A percentile compares a stretch with the other conserved stretches of the same genome.
These are phyloP conservation scores for Phytophthora colocasiae DNA, from an alignment of 352 stramenopile species.

Conservation along the genomic window DNA sequence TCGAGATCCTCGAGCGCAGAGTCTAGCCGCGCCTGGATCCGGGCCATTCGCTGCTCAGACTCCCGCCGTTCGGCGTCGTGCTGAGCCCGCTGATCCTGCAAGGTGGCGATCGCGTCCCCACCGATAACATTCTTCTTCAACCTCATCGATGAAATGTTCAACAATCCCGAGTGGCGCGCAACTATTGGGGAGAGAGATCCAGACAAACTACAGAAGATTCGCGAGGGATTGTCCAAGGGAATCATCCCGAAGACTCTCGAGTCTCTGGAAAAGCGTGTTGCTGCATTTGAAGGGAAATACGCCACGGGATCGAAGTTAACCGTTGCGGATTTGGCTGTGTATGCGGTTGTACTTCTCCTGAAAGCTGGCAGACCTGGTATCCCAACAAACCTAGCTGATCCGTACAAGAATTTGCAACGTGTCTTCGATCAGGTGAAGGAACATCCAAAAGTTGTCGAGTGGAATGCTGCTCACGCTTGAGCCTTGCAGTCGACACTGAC, in stretches of 20 bases:
- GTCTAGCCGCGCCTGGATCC: too few species aligned
- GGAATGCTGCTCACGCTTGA: constrained; percentile 18
- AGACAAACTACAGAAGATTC: constrained; percentile 46
- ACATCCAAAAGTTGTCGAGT: constrained; percentile 50
- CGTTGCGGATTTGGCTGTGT: constrained; percentile 56
- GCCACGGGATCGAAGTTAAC: constrained; percentile 37
- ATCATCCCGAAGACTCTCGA: constrained; percentile 42
- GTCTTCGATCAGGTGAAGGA: constrained; percentile 37
- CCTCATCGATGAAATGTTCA: constrained; percentile 48
- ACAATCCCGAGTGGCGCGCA: constrained; percentile 16
- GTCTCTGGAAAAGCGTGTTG: constrained; percentile 46
- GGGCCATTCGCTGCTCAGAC: too few species aligned
- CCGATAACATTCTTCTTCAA: too few species aligned
- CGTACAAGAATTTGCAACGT: constrained; percentile 32
- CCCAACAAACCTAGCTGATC: constrained; percentile 34
- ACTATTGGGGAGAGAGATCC: constrained; percentile 17
- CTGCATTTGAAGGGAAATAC: constrained; percentile 31
- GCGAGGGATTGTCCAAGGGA: constrained; percentile 34
- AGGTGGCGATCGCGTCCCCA: too few species aligned
- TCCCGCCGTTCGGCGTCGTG: too few species aligned
- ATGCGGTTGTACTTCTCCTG: constrained; percentile 33
- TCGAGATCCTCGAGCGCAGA: too few species aligned
- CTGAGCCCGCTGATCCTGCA: too few species aligned
- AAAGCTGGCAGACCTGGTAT: constrained; percentile 37
- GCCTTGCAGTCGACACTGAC: not conserved